These are phyloP conservation scores for Termitomyces sp. DNA, from an alignment of 768 basidiomycete genomes.

Conservation along the genomic window DNA sequence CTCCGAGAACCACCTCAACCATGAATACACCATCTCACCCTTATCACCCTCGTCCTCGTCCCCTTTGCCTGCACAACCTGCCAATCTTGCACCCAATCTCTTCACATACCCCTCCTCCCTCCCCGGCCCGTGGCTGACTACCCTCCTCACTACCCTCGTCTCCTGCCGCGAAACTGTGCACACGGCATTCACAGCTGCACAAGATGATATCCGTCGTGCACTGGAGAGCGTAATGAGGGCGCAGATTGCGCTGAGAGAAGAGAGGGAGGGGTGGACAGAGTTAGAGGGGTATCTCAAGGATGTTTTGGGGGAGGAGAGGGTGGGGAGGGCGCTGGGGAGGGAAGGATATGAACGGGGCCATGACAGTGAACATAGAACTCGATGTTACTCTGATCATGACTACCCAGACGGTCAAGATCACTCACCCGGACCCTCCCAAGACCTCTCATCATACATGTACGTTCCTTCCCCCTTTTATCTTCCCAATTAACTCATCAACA, in stretches of 20 bases:
- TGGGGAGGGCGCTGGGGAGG: no score
- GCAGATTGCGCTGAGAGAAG: background rate
- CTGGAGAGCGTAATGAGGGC: background rate
- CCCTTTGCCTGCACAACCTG: no score
- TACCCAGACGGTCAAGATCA: no score
- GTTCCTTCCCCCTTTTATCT: no score
- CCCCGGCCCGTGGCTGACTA: background rate
- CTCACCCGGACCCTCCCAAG: no score
- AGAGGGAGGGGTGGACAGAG: background rate
- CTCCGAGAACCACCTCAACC: no score
- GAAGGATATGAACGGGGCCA: no score
- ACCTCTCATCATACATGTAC: no score
- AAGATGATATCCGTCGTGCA: background rate
- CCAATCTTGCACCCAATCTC: background rate
- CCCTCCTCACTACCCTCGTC: background rate
- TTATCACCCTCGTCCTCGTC: background rate
- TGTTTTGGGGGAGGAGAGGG: background rate
- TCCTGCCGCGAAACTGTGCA: background rate
- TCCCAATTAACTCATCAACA: no score
- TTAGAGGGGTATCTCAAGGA: background rate
- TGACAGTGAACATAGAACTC: no score
- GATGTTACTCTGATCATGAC: no score
- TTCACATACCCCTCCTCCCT: background rate
- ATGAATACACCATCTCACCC: background rate
- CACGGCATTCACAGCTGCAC: background rate